Conservation (phyloP, 1,284 basidiomycete species). For the Moesziomyces aphidis region DNA sequence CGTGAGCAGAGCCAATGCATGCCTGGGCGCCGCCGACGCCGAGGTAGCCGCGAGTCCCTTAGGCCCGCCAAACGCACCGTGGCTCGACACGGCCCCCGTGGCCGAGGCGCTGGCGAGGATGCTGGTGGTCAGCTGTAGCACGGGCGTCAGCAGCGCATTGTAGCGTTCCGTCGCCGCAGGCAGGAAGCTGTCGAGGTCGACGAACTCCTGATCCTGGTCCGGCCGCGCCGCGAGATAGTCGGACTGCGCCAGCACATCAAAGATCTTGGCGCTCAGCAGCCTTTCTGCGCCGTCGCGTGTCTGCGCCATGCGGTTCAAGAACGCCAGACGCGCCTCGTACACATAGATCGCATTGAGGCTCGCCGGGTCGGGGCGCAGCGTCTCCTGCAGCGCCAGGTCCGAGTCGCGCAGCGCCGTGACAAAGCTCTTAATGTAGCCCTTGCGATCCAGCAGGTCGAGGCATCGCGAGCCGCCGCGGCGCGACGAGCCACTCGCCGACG, state of each 20-base stretch:
- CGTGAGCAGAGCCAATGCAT: conserved; percentile 81
- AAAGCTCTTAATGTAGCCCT: conserved; percentile 86
- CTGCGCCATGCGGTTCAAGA: conserved; percentile 85
- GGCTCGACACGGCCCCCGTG: conserved; percentile 71
- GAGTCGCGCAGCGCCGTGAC: conserved; percentile 85
- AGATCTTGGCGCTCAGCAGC: conserved; percentile 81
- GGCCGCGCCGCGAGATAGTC: conserved; percentile 87
- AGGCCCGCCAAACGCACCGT: conserved; percentile 26
- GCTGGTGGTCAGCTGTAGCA: conserved; percentile 79
- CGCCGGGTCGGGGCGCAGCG: conserved; percentile 90
- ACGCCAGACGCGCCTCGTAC: conserved; percentile 91
- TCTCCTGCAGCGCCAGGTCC: conserved; percentile 81
- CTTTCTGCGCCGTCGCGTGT: conserved; percentile 85
- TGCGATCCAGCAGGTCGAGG: conserved; percentile 78
- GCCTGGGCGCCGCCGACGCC: conserved; percentile 32
- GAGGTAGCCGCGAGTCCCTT: conserved; percentile 39
- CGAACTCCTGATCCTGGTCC: conserved; percentile 81
- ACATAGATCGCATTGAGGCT: conserved; percentile 92
- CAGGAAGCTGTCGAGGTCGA: conserved; percentile 85
- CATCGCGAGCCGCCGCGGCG: conserved; percentile 67
- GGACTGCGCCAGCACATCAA: conserved; percentile 84
- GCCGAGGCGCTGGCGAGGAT: conserved; percentile 70
- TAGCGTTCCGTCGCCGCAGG: conserved; percentile 88
- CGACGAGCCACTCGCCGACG: conserved; percentile 39
- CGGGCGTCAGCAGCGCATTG: conserved; percentile 86